Base-by-base conservation (phyloP, 139 green algal genomes). In the Chlamydomonas incerta region DNA sequence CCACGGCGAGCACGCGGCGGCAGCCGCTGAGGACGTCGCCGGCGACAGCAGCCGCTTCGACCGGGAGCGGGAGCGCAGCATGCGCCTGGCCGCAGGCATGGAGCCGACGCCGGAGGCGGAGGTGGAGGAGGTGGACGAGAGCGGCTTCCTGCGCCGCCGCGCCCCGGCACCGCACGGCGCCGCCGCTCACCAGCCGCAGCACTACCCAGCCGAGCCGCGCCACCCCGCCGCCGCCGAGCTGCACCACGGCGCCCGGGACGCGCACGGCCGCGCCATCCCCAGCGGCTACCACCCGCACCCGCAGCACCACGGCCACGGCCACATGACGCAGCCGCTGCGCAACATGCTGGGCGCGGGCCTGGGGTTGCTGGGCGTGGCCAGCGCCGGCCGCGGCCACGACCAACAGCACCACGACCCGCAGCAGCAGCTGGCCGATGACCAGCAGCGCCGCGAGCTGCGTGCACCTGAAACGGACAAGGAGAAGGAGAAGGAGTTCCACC, bases 61-160 rank as follows among this genome's bases (percentile, higher is more conserved):
- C 26, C 79, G 47, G n/a, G 77, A 83, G 23, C 77, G 77, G 2
- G 37, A 83, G 63, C 77, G 77, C 24, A 83, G 77, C 29, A 0
- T 65, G 3, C 3, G 2, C 5, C 41, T 83, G 77, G 46, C 13
- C 60, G 8, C 60, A 8, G 41, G 41, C 41, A 50, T 50, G 41
- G 41, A 50, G 41, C 41, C 15, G 68, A 18, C 68, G 68, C 29
- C 13, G 68, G 50, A 6, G 58, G 33, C 20, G 62, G 26, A 33
- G 62, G 62, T 33, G 31, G 31, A 29, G 65, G 14, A 14, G 14
- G 11, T 41, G 31, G 13, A 10, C n/a, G 18, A 13, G n/a, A 21
- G 33, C 58, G 8, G 46, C 46, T 41, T 13, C 66, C 63, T 24
- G 28, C 28, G 35, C 29, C 29, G 63, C 13, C 63, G 63, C 29